Conservation (phyloP, 495 filamentous ascomycete genomes). For the Aspergillus hancockii region DNA sequence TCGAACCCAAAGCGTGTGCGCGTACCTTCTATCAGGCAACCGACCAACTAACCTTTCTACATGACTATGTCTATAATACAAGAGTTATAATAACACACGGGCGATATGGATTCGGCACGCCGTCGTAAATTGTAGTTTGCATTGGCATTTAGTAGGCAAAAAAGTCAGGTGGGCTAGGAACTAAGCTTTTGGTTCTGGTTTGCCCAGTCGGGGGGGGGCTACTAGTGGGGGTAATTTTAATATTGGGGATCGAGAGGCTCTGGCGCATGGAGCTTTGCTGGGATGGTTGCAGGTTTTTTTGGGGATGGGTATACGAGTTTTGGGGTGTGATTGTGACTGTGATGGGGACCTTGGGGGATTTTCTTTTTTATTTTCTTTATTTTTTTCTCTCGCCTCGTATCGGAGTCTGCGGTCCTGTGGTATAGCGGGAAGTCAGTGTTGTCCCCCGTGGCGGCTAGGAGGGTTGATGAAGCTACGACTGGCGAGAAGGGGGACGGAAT, state of each 20-base stretch:
- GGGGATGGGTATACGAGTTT: not conserved
- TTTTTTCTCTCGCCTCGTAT: not conserved
- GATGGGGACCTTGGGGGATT: not conserved
- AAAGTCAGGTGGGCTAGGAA: not conserved
- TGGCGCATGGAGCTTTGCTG: no score
- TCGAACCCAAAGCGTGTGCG: no score
- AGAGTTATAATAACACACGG: constrained; percentile 1
- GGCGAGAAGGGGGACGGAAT: not conserved
- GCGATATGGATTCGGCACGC: no score
- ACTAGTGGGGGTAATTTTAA: not conserved
- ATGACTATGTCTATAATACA: not conserved
- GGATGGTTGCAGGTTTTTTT: no score
- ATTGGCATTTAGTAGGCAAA: not conserved
- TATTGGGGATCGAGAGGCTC: not conserved
- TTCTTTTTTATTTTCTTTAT: not conserved
- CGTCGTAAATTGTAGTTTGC: not conserved
- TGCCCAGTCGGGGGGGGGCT: no score
- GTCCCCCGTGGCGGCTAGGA: not conserved
- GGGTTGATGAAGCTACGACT: not conserved
- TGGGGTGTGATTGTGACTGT: not conserved
- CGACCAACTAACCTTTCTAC: no score
- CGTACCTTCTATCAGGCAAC: not conserved
- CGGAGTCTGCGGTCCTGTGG: no score
- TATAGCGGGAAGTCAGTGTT: not conserved
- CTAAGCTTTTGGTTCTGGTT: not conserved